Evolutionary conservation across 2,329 filamentous ascomycete species (phyloP), one percentile per base, ranked within the genome.

Genomic region (Hypoxylon sp.): DNA sequence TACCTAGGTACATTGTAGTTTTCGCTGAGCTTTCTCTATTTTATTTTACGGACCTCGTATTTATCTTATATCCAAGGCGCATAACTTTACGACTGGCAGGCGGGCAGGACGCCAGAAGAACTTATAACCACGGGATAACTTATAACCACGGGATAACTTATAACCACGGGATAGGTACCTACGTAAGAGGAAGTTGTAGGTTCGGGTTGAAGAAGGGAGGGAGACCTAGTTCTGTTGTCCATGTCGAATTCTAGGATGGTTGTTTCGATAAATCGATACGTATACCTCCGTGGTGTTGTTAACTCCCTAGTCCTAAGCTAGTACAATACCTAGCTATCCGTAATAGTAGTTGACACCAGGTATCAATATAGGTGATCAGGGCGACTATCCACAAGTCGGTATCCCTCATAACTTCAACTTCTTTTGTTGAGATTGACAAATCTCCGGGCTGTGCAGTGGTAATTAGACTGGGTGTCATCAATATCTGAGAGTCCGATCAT

Each of bases 401-500:
- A 17, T 62, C 10, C 10, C 15, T 46, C 24, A 41, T 30, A 17
- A 4, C 43, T 48, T 56, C 39, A 47, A 39, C 46, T 59, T 52
- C 52, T 37, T 64, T 54, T 32, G 50, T 56, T 50, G 46, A 19
- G 26, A 10, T 24, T 57, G 49, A 64, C 41, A 60, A 56, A 44
- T 51, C 32, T 58, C 52, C 10, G 44, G 56, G 55, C 49, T 24
- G 46, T 50, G 34, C 32, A 53, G 30, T 51, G 17, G 43, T 57
- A 53, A 54, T 30, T 51, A 34, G 32, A 20, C 37, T 52, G 49
- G 59, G 49, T 60, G 54, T 60, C 46, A 52, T 61, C 34, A 30
- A 32, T 19, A 49, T 39, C 30, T 20, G 22, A 60, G 48, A 52
- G 53, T 56, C 59, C 28, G 59, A 67, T 55, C 44, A 57, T 60